phyloP scores from a whole-genome alignment of 2,329 filamentous ascomycete genomes.

The Seiridium cupressi region DNA sequence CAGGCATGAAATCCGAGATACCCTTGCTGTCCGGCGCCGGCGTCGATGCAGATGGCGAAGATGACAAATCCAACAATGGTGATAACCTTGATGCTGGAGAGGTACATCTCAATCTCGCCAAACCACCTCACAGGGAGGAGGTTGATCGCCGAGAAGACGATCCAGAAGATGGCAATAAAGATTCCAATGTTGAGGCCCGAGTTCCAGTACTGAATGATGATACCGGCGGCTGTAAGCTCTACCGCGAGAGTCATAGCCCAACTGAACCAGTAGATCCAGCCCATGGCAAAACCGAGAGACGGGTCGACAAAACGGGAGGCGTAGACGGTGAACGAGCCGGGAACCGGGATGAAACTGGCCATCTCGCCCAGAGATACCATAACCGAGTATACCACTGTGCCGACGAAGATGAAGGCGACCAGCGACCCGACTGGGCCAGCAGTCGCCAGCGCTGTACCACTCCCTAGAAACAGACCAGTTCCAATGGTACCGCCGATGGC shows the following conservation, averaged over 20 bases:
- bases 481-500: slow-evolving; percentile 49
- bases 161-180: slow-evolving; percentile 73
- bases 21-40: slow-evolving; percentile 66
- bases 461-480: slow-evolving; percentile 65
- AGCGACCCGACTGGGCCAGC: slow-evolving; percentile 66
- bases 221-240: slow-evolving; percentile 68
- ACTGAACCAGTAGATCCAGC: slow-evolving; percentile 82
- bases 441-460: slow-evolving; percentile 59
- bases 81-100: slow-evolving; percentile 74
- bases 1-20: slow-evolving; percentile 75
- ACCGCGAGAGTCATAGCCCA: slow-evolving; percentile 72
- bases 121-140: slow-evolving; percentile 71
- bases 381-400: slow-evolving; percentile 70
- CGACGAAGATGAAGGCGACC: slow-evolving; percentile 68
- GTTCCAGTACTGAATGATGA: slow-evolving; percentile 77
- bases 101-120: slow-evolving; percentile 77
- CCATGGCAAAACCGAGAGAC: slow-evolving; percentile 73
- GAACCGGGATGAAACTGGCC: slow-evolving; percentile 74
- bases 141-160: slow-evolving; percentile 66
- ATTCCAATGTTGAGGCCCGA: slow-evolving; percentile 62
- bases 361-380: slow-evolving; percentile 72
- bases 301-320: slow-evolving; percentile 69
- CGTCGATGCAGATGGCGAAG: slow-evolving; percentile 73
- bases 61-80: slow-evolving; percentile 75
- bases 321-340: slow-evolving; percentile 75